Percentiles rank a stretch among this genome's conserved stretches.
Conservation (phyloP, 495 filamentous ascomycete species). For the Pyrenula aspistea region DNA sequence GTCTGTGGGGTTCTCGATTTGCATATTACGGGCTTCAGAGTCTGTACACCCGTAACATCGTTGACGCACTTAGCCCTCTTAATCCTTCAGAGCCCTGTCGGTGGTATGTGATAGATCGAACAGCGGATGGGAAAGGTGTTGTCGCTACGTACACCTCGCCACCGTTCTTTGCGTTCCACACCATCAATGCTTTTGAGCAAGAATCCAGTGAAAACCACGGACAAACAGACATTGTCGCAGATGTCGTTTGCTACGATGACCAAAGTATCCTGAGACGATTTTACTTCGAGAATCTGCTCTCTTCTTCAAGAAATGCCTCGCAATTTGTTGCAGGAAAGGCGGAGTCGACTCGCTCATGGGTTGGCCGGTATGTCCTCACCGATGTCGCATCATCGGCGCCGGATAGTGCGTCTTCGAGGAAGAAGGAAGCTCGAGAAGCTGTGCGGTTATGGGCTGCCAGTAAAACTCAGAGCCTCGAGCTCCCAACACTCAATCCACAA, state of each 20-base stretch:
- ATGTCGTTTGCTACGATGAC: slow-evolving; percentile 42
- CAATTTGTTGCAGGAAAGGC: slow-evolving; percentile 2
- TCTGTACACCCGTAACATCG: slow-evolving; percentile 42
- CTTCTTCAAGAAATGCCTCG: slow-evolving; percentile 20
- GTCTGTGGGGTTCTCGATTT: slow-evolving; percentile 45
- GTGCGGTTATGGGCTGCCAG: slow-evolving; percentile 21
- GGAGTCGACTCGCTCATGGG: slow-evolving; percentile 15
- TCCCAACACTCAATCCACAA: slow-evolving; percentile 56
- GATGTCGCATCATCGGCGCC: slow-evolving; percentile 11
- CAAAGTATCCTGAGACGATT: slow-evolving; percentile 38
- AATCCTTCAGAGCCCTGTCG: slow-evolving; percentile 34
- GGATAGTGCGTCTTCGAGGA: neutral
- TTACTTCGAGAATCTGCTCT: slow-evolving; percentile 46
- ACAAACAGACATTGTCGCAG: slow-evolving; percentile 41
- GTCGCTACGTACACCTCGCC: slow-evolving; percentile 46
- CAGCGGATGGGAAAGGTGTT: slow-evolving; percentile 31
- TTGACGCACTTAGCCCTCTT: slow-evolving; percentile 39
- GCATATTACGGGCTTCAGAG: slow-evolving; percentile 32
- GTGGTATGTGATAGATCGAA: slow-evolving; percentile 62
- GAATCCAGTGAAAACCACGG: slow-evolving; percentile 18
- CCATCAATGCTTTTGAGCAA: slow-evolving; percentile 63
- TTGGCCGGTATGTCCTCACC: slow-evolving; percentile 37
- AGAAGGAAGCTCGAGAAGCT: slow-evolving; percentile 2
- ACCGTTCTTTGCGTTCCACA: slow-evolving; percentile 65
- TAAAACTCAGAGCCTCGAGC: slow-evolving; percentile 33